phyloP scores from a whole-genome alignment of 2,329 filamentous ascomycete genomes.

The Chaetomium globosum region DNA sequence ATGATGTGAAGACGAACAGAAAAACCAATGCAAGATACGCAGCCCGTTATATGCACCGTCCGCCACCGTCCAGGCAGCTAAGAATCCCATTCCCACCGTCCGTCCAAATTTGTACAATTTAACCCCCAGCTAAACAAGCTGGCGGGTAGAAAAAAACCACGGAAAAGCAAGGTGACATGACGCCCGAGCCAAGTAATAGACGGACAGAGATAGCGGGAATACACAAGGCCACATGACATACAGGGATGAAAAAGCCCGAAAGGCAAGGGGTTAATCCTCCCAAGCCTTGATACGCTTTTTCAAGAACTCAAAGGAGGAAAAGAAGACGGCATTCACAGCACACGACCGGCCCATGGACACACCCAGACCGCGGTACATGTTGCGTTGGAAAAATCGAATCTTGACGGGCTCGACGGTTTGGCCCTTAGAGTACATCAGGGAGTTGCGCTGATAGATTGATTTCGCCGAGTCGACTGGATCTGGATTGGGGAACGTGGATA shows the following conservation, averaged over 20 bases:
- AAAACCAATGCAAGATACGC: neutral
- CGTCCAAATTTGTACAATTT: constrained; percentile 12
- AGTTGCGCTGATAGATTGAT: constrained; percentile 82
- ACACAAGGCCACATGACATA: constrained; percentile 1
- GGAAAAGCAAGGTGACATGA: neutral
- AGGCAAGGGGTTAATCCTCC: constrained; percentile 42
- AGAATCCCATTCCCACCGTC: neutral
- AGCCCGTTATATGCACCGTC: constrained; percentile 3
- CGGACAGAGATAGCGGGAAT: constrained; percentile 3
- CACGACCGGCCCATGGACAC: constrained; percentile 83
- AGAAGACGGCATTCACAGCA: constrained; percentile 85
- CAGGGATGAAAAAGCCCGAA: neutral
- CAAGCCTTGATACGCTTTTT: constrained; percentile 67
- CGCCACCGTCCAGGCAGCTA: neutral
- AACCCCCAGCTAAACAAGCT: neutral
- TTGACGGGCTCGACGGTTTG: constrained; percentile 67
- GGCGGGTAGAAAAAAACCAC: neutral
- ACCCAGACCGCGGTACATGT: constrained; percentile 80
- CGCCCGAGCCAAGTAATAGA: neutral
- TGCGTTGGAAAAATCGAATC: constrained; percentile 74
- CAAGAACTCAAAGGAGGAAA: constrained; percentile 82
- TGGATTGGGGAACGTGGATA: constrained; percentile 35
- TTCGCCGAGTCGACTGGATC: constrained; percentile 80
- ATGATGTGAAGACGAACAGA: neutral
- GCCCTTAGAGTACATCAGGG: constrained; percentile 69